Evolutionary conservation across 345 rosid genomes (phyloP).

Genomic region (Luvunga scandens): DNA sequence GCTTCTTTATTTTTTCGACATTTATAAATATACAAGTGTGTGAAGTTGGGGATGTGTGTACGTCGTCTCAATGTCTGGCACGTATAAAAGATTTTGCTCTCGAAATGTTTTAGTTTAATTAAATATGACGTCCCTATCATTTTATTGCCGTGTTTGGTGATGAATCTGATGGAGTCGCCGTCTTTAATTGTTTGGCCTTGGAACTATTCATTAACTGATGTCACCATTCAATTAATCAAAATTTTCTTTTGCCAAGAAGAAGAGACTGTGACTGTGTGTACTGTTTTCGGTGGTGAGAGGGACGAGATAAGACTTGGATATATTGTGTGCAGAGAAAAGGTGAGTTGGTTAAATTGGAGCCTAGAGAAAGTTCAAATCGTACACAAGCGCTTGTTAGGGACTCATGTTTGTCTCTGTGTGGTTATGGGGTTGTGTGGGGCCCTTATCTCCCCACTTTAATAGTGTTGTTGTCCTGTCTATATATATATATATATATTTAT

Average conservation of each 20-base stretch:
- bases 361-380: constrained; percentile 4
- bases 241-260: not conserved
- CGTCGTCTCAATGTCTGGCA: not conserved
- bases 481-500: not conserved
- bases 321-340: not conserved
- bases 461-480: not conserved
- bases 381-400: not conserved
- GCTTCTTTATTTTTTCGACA: constrained; percentile 7
- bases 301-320: not conserved
- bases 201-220: too few relatives aligned
- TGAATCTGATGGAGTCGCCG: not conserved
- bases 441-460: not conserved
- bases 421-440: not conserved
- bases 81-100: constrained; percentile 9
- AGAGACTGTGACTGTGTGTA: not conserved
- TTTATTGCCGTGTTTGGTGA: not conserved
- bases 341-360: not conserved
- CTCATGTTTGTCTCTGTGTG: not conserved
- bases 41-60: constrained; percentile 27
- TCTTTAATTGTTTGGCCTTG: not conserved
- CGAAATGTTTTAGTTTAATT: constrained; percentile 14
- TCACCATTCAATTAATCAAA: not conserved
- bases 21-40: constrained; percentile 16
- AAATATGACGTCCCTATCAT: not conserved
- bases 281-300: too few relatives aligned